phyloP scores from a whole-genome alignment of 192 early-diverging fungal species.

The Umbelopsis vinacea region DNA sequence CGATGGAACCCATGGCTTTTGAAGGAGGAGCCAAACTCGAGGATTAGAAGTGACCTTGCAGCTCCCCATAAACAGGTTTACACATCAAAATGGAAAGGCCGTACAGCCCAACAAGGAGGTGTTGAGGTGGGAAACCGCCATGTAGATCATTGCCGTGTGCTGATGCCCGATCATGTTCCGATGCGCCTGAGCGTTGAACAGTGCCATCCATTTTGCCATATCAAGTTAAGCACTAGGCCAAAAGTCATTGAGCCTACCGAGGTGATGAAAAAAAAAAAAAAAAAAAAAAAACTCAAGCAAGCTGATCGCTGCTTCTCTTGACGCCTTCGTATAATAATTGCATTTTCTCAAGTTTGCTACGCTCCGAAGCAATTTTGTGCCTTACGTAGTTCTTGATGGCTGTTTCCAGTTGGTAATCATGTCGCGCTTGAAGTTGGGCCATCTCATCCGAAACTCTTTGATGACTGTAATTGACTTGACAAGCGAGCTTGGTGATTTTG shows the following conservation, averaged over 20 bases:
- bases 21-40: constrained; percentile 19
- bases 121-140: constrained; percentile 13
- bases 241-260: not conserved
- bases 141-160: constrained; percentile 15
- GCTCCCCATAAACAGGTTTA: constrained; percentile 15
- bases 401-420: constrained; percentile 39
- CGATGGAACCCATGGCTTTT: not conserved
- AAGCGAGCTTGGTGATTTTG: constrained; percentile 43
- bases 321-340: constrained; percentile 10
- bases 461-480: constrained; percentile 48
- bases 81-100: constrained; percentile 13
- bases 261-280: too few species aligned
- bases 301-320: not conserved
- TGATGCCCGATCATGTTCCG: not conserved
- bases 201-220: too few species aligned
- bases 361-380: constrained; percentile 20
- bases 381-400: not conserved
- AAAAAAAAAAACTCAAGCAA: not conserved
- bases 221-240: not conserved
- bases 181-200: not conserved
- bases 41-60: constrained; percentile 10
- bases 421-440: constrained; percentile 48
- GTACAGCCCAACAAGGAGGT: not conserved
- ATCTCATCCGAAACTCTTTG: constrained; percentile 55
- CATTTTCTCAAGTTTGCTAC: constrained; percentile 24